Conservation (phyloP, 495 filamentous ascomycete genomes). For the Aspergillus cavernicola region DNA sequence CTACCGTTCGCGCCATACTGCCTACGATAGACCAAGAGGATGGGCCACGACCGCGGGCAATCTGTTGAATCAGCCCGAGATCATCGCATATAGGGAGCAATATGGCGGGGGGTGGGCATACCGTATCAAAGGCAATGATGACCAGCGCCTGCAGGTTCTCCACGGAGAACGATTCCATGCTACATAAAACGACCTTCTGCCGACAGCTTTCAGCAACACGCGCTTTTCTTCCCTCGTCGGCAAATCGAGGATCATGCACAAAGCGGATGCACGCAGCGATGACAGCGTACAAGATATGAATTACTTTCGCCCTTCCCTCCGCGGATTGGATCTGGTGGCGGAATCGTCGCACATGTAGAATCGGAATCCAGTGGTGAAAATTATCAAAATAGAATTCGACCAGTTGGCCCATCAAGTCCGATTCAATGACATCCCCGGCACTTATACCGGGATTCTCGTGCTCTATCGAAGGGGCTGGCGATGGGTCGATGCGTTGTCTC, state of each 20-base stretch:
- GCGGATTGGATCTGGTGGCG: constrained; percentile 14
- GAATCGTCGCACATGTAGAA: constrained; percentile 23
- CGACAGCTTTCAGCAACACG: constrained; percentile 18
- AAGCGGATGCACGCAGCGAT: constrained; percentile 18
- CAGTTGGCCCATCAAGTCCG: constrained; percentile 19
- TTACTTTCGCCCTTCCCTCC: constrained; percentile 2
- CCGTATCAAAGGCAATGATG: constrained; percentile 27
- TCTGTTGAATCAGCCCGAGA: constrained; percentile 9
- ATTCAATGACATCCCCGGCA: neutral
- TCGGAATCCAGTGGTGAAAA: constrained; percentile 26
- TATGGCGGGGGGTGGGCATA: constrained; percentile 9
- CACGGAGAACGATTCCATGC: constrained; percentile 25
- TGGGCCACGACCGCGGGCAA: constrained; percentile 26
- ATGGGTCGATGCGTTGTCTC: neutral
- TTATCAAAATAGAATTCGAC: constrained; percentile 24
- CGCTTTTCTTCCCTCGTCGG: constrained; percentile 1
- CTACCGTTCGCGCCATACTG: constrained; percentile 23
- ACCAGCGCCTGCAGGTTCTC: constrained; percentile 27
- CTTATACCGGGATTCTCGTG: neutral
- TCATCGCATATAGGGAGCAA: too few species aligned
- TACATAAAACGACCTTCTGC: constrained; percentile 17
- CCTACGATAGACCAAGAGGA: constrained; percentile 29
- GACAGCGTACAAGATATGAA: constrained; percentile 21
- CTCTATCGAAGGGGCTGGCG: neutral
- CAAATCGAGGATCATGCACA: neutral